A percentile compares a stretch with the other conserved stretches of the same genome.
Evolutionary conservation across 2,329 filamentous ascomycete species (phyloP).

Genomic region (Calycina marina): DNA sequence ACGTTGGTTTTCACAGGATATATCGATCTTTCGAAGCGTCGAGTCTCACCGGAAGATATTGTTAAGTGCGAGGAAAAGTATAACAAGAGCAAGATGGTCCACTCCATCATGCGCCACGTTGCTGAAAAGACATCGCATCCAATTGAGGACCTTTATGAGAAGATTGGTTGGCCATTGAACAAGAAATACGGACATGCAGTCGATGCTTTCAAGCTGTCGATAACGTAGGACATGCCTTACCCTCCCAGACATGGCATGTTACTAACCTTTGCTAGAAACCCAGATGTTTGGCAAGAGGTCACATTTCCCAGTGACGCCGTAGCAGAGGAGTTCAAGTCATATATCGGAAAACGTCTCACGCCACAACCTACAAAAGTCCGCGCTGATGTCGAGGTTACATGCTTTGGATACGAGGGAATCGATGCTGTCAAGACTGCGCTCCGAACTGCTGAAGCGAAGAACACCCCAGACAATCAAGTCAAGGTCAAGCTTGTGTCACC

Average conservation of each 20-base stretch:
- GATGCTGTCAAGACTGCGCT: constrained; percentile 93
- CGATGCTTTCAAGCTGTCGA: constrained; percentile 97
- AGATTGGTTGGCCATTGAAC: constrained; percentile 93
- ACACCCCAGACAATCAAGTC: constrained; percentile 84
- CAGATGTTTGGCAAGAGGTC: constrained; percentile 90
- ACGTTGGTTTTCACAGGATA: constrained; percentile 43
- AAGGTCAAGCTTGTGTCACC: constrained; percentile 98
- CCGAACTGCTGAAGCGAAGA: constrained; percentile 79
- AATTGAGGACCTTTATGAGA: constrained; percentile 90
- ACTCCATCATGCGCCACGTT: constrained; percentile 97
- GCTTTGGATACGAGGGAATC: constrained; percentile 93
- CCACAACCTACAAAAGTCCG: constrained; percentile 98
- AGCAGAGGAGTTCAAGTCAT: constrained; percentile 78
- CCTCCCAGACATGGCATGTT: constrained; percentile 3
- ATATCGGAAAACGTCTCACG: constrained; percentile 93
- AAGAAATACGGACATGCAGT: constrained; percentile 94
- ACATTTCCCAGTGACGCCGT: constrained; percentile 75
- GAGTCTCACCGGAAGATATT: constrained; percentile 94
- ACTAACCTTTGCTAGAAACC: constrained; percentile 45
- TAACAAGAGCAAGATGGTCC: constrained; percentile 99
- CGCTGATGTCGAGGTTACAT: constrained; percentile 92
- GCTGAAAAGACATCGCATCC: constrained; percentile 90
- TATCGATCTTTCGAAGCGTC: constrained; percentile 96
- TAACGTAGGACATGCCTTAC: constrained; percentile 50
- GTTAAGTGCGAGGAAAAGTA: constrained; percentile 98